phyloP scores from a whole-genome alignment of 2,329 filamentous ascomycete species.

The Hyphodiscus sp. region DNA sequence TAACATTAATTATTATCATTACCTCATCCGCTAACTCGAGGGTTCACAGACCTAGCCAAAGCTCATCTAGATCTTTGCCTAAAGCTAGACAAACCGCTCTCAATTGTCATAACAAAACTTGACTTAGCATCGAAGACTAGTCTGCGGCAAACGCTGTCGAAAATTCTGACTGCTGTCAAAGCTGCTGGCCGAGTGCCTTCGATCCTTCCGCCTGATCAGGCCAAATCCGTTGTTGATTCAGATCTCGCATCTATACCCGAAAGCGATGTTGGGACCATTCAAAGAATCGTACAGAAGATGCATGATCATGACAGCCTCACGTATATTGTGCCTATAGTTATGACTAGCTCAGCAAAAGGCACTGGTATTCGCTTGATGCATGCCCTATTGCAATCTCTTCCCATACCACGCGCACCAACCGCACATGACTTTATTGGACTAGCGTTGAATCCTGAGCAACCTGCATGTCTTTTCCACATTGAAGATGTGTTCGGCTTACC shows the following conservation, averaged over 20 bases:
- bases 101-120: constrained; percentile 83
- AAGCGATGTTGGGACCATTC: constrained; percentile 51
- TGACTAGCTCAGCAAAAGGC: constrained; percentile 83
- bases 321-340: constrained; percentile 68
- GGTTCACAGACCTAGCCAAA: constrained; percentile 64
- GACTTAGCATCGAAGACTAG: constrained; percentile 73
- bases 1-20: neutral
- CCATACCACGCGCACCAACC: constrained; percentile 54
- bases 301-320: constrained; percentile 30
- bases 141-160: constrained; percentile 63
- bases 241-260: constrained; percentile 52
- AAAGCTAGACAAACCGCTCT: constrained; percentile 68
- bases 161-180: constrained; percentile 73
- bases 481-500: constrained; percentile 83
- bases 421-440: constrained; percentile 46
- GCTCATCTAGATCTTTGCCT: constrained; percentile 82
- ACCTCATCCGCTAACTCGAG: constrained; percentile 29
- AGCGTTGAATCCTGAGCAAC: constrained; percentile 51
- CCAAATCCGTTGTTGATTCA: constrained; percentile 35
- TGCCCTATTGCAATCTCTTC: constrained; percentile 70
- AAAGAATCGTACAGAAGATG: constrained; percentile 47
- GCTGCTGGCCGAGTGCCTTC: constrained; percentile 65
- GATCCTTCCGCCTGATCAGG: constrained; percentile 58
- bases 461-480: constrained; percentile 71
- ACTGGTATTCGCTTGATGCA: constrained; percentile 76